Conservation (phyloP, 2,329 filamentous ascomycete genomes). For the Rutstroemia sp. region DNA sequence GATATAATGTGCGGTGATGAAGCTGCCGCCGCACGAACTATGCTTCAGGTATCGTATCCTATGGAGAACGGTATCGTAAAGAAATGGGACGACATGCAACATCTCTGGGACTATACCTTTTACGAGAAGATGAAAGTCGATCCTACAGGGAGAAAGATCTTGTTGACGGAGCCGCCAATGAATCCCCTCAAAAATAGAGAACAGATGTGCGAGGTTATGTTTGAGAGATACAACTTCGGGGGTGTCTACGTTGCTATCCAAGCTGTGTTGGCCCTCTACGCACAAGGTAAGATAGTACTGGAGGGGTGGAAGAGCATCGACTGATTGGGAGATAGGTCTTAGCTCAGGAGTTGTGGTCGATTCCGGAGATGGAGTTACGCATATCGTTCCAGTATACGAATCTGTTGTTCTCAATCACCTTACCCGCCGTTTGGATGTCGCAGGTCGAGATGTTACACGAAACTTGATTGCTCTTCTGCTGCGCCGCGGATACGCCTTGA, state of each 20-base stretch:
- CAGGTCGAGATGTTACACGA: conserved; percentile 93
- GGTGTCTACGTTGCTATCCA: conserved; percentile 98
- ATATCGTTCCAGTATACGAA: conserved; percentile 98
- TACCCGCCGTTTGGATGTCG: conserved; percentile 87
- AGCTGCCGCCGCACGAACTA: conserved; percentile 87
- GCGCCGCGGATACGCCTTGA: conserved; percentile 90
- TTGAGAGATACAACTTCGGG: conserved; percentile 92
- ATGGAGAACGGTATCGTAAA: conserved; percentile 99
- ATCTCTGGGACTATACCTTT: conserved; percentile 99
- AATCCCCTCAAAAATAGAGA: conserved; percentile 95
- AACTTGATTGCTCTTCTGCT: conserved; percentile 94
- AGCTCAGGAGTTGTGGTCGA: conserved; percentile 97
- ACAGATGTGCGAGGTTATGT: conserved; percentile 99
- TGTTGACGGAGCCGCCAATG: conserved; percentile 95
- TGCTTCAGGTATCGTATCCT: conserved; percentile 97
- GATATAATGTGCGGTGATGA: conserved; percentile 99
- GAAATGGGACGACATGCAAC: conserved; percentile 99
- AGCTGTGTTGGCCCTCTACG: conserved; percentile 90
- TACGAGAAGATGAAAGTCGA: conserved; percentile 94
- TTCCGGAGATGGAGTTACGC: conserved; percentile 95
- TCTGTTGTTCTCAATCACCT: conserved; percentile 96
- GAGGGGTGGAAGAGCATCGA: conserved; percentile 8
- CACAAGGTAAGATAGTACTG: conserved; percentile 60
- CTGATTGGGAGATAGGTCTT: conserved; percentile 47
- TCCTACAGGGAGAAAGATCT: conserved; percentile 86